Conservation (phyloP, 73 alveolate genomes). For the Tetrahymena malaccensis region DNA sequence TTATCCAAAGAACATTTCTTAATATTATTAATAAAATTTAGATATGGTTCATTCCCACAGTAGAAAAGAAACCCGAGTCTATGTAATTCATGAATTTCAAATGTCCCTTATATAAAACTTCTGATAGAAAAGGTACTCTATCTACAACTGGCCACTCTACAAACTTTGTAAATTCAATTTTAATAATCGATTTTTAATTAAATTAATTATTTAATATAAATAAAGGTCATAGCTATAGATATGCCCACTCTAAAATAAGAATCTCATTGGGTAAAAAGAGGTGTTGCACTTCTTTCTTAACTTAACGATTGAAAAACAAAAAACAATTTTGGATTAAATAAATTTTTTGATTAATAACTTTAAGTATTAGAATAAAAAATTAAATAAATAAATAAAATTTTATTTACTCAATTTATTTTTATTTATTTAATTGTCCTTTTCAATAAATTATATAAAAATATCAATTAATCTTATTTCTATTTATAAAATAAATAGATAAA, state of each 20-base stretch:
- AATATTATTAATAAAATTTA: neutral
- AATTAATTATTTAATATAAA: neutral
- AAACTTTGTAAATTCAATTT: slow-evolving; percentile 51
- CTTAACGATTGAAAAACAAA: slow-evolving; percentile 71
- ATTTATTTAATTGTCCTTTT: too few species aligned
- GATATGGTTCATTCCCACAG: neutral
- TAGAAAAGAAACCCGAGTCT: slow-evolving; percentile 48
- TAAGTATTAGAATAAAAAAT: neutral
- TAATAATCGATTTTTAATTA: neutral
- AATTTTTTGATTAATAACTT: neutral
- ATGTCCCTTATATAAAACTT: slow-evolving; percentile 91
- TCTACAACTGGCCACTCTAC: slow-evolving; percentile 96
- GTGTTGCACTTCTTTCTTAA: slow-evolving; percentile 89
- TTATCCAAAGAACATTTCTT: slow-evolving; percentile 17
- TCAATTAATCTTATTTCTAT: too few species aligned
- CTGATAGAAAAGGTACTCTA: slow-evolving; percentile 84
- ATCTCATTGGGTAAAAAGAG: slow-evolving; percentile 91
- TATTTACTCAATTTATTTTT: neutral
- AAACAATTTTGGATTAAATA: neutral
- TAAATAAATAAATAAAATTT: too few species aligned
- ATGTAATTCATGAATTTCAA: slow-evolving; percentile 31
- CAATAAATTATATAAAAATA: neutral
- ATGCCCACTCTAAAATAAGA: slow-evolving; percentile 57
- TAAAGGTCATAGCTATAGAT: slow-evolving; percentile 69
- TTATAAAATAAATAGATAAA: too few species aligned